These are phyloP conservation scores for Sugiyamaella paludigena DNA, from an alignment of 1,139 yeast species.

Conservation along the genomic window DNA sequence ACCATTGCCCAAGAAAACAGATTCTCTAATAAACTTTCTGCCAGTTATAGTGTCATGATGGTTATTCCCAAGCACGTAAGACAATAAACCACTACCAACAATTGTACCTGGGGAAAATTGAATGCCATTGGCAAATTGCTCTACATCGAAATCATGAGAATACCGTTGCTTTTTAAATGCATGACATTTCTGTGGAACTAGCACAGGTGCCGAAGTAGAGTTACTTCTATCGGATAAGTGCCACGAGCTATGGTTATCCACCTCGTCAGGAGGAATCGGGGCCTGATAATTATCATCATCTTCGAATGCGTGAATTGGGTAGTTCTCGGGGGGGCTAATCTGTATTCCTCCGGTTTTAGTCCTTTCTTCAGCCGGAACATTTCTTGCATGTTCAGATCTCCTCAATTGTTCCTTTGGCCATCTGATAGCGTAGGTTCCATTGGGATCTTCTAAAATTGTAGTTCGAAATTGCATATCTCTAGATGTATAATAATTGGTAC, in stretches of 20 bases:
- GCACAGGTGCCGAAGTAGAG: too few relatives aligned
- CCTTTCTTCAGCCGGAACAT: too few relatives aligned
- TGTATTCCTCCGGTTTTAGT: too few relatives aligned
- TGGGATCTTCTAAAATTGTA: conserved; percentile 14
- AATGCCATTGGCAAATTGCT: conserved; percentile 12
- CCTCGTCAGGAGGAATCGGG: too few relatives aligned
- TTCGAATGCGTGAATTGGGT: too few relatives aligned
- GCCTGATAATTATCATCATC: too few relatives aligned
- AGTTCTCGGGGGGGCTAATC: too few relatives aligned
- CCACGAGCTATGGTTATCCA: too few relatives aligned
- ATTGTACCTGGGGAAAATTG: conserved; percentile 12
- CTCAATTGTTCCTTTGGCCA: not conserved
- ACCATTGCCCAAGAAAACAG: conserved; percentile 2
- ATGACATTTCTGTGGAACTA: too few relatives aligned
- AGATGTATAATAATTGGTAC: conserved; percentile 4
- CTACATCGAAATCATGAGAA: conserved; percentile 12
- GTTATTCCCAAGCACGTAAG: not conserved
- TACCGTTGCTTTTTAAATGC: not conserved
- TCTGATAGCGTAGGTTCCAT: conserved; percentile 16
- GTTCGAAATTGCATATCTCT: conserved; percentile 12
- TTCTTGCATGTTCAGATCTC: too few relatives aligned
- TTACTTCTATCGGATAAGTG: too few relatives aligned
- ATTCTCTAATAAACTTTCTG: not conserved
- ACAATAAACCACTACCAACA: conserved; percentile 8
- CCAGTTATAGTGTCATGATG: too few relatives aligned